phyloP scores from a whole-genome alignment of 306 rosid species.

The Begonia masoniana region DNA sequence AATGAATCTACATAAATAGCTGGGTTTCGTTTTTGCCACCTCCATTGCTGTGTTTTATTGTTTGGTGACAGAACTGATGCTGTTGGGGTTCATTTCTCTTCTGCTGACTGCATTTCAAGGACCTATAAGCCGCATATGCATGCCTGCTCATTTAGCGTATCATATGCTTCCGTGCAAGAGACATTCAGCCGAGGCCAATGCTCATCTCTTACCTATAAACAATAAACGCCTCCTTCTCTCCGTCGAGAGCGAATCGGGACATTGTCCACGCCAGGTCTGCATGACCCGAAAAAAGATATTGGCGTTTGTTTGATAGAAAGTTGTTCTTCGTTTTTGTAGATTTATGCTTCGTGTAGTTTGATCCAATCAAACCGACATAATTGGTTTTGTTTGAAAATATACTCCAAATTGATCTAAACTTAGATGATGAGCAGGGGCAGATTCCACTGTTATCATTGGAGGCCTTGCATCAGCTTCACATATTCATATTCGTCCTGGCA shows the following conservation, averaged over 20 bases:
- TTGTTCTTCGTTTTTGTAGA: too few species aligned
- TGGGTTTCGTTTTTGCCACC: too few species aligned
- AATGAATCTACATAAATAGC: too few species aligned
- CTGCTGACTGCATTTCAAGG: slow-evolving; percentile 60
- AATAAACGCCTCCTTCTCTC: slow-evolving; percentile 47
- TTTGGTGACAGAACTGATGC: slow-evolving; percentile 65
- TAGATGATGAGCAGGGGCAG: slow-evolving; percentile 44
- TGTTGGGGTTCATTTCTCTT: slow-evolving; percentile 87
- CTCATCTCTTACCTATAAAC: slow-evolving; percentile 14
- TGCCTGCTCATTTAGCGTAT: slow-evolving; percentile 29
- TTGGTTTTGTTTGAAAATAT: neutral
- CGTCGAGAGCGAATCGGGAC: slow-evolving; percentile 14
- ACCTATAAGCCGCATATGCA: slow-evolving; percentile 52
- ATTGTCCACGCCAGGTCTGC: slow-evolving; percentile 10
- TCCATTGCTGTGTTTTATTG: slow-evolving; percentile 6
- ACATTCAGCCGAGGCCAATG: slow-evolving; percentile 10
- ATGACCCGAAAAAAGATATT: too few species aligned
- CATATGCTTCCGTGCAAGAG: slow-evolving; percentile 89
- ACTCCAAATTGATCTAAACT: neutral
- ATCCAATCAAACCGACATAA: too few species aligned
- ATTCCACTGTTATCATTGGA: slow-evolving; percentile 63
- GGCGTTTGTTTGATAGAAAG: too few species aligned
- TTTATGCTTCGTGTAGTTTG: too few species aligned
- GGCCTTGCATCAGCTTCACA: slow-evolving; percentile 80
- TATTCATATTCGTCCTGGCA: slow-evolving; percentile 82